phyloP scores from a whole-genome alignment of 371 early-diverging fungal genomes.

The Zychaea mexicana region DNA sequence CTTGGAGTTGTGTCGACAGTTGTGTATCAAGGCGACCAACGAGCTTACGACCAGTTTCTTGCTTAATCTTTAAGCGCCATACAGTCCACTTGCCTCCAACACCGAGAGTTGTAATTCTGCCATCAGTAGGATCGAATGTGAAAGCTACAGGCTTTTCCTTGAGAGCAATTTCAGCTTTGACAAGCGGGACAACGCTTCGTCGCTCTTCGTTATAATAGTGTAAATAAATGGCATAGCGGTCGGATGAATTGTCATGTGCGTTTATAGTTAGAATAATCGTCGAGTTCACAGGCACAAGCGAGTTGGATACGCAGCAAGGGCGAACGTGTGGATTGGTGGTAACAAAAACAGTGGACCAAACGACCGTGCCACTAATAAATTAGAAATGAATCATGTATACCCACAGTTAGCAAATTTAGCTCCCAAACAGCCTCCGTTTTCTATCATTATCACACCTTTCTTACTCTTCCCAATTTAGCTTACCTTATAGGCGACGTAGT shows the following conservation, averaged over 20 bases:
- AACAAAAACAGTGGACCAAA: constrained; percentile 55
- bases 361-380: constrained; percentile 20
- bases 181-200: constrained; percentile 41
- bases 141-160: constrained; percentile 45
- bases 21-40: constrained; percentile 26
- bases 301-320: constrained; percentile 50
- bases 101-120: constrained; percentile 43
- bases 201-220: constrained; percentile 56
- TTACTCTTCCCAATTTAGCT: too few species aligned
- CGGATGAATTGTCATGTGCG: constrained; percentile 14
- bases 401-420: not conserved
- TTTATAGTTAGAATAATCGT: constrained; percentile 49
- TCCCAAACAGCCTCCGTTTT: not conserved
- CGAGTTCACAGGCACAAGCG: constrained; percentile 49
- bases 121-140: constrained; percentile 51
- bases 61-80: constrained; percentile 34
- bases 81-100: constrained; percentile 40
- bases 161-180: constrained; percentile 31
- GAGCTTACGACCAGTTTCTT: constrained; percentile 37
- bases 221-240: constrained; percentile 32
- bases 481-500: constrained; percentile 17
- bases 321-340: constrained; percentile 43
- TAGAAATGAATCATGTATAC: not conserved
- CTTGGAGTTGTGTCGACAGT: constrained; percentile 27
- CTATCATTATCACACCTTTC: not conserved